Evolutionary conservation across 768 basidiomycete species (phyloP).

Genomic region (Macrocybe gigantea): DNA sequence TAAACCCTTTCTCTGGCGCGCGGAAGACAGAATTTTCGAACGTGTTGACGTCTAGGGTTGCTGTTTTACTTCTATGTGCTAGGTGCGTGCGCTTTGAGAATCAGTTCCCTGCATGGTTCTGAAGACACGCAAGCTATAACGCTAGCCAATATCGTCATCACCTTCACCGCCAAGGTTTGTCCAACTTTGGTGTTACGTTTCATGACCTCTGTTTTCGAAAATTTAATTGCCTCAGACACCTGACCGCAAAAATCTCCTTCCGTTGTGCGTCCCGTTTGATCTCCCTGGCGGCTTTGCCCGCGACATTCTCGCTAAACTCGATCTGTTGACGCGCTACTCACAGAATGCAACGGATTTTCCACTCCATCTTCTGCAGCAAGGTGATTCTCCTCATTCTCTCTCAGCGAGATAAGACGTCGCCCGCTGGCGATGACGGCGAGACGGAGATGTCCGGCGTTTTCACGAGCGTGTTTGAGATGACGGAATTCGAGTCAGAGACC

Average conservation of each 20-base stretch:
- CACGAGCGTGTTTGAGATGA: too few relatives aligned
- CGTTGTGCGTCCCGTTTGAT: neutral
- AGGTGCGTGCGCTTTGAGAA: neutral
- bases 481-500: too few relatives aligned
- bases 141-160: neutral
- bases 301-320: neutral
- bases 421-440: neutral
- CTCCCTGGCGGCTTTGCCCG: neutral
- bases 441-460: too few relatives aligned
- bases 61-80: conserved; percentile 5
- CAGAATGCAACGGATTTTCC: neutral
- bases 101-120: neutral
- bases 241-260: conserved; percentile 22
- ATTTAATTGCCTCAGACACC: conserved; percentile 12
- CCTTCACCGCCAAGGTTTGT: neutral
- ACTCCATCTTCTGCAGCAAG: neutral
- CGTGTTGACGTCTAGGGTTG: neutral
- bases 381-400: neutral
- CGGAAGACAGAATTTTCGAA: neutral
- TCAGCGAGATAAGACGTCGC: neutral
- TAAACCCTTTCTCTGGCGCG: neutral
- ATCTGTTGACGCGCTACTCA: neutral
- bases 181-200: neutral
- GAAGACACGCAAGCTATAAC: neutral
- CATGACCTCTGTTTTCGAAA: neutral